Percentiles rank a stretch among this genome's conserved stretches.
Evolutionary conservation across 2,329 filamentous ascomycete genomes (phyloP).

Genomic region (Cladophialophora psammophila): DNA sequence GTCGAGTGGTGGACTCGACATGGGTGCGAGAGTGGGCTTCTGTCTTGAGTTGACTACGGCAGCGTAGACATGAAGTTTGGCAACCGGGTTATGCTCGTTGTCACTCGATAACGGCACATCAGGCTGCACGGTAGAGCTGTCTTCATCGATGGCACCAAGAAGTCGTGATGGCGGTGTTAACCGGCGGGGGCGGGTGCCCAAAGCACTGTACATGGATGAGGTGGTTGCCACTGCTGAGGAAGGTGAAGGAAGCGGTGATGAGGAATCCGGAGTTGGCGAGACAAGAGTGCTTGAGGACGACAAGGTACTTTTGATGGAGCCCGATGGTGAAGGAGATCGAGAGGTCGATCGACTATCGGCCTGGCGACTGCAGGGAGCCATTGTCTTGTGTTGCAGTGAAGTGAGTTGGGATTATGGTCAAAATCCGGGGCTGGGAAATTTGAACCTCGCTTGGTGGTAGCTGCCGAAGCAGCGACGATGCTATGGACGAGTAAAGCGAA

Average conservation of each 20-base stretch:
- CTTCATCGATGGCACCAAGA: slow-evolving; percentile 35
- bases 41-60: slow-evolving; percentile 24
- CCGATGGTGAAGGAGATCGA: slow-evolving; percentile 28
- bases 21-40: slow-evolving; percentile 22
- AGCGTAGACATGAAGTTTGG: slow-evolving; percentile 33
- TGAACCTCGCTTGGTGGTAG: slow-evolving; percentile 10
- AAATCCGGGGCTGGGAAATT: slow-evolving; percentile 3
- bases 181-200: slow-evolving; percentile 14
- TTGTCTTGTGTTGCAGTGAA: slow-evolving; percentile 12
- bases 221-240: background rate
- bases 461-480: slow-evolving; percentile 1
- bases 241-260: slow-evolving; percentile 18
- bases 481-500: background rate
- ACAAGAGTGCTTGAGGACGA: slow-evolving; percentile 30
- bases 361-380: slow-evolving; percentile 13
- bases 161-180: slow-evolving; percentile 29
- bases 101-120: slow-evolving; percentile 24
- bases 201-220: slow-evolving; percentile 26
- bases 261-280: slow-evolving; percentile 17
- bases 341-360: slow-evolving; percentile 20
- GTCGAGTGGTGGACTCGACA: slow-evolving; percentile 12
- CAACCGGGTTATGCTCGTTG: slow-evolving; percentile 27
- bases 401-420: slow-evolving; percentile 2
- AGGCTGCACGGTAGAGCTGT: slow-evolving; percentile 29
- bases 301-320: slow-evolving; percentile 25